A percentile compares a stretch with the other conserved stretches of the same genome.
phyloP scores from a whole-genome alignment of 1,139 yeast genomes.

The Kodamaea plutei region DNA sequence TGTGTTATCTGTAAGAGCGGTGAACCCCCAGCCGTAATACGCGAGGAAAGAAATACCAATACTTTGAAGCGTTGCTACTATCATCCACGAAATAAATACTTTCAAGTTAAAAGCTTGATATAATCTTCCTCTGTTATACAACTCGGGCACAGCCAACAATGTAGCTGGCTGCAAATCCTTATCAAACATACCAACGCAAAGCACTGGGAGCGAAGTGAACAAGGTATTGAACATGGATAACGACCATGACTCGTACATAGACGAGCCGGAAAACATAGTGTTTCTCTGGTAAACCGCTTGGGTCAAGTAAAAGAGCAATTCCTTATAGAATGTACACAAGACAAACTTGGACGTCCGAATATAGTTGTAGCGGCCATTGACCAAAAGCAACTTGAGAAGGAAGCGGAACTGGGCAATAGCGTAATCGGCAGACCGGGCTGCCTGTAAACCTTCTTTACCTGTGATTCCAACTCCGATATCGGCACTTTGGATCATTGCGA shows the following conservation, averaged over 20 bases:
- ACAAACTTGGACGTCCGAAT: constrained; percentile 89
- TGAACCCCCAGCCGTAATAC: constrained; percentile 64
- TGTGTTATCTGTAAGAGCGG: constrained; percentile 65
- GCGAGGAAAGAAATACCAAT: constrained; percentile 65
- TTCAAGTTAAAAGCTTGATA: constrained; percentile 71
- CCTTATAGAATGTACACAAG: constrained; percentile 92
- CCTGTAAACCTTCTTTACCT: constrained; percentile 95
- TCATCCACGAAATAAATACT: constrained; percentile 75
- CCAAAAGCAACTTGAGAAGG: constrained; percentile 73
- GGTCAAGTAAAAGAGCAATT: constrained; percentile 79
- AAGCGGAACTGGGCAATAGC: constrained; percentile 93
- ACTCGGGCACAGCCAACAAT: constrained; percentile 84
- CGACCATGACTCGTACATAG: constrained; percentile 94
- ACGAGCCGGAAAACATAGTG: constrained; percentile 88
- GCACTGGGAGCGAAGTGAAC: constrained; percentile 87
- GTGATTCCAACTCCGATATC: constrained; percentile 97
- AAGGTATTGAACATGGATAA: constrained; percentile 94
- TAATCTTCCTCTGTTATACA: constrained; percentile 73
- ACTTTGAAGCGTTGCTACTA: constrained; percentile 71
- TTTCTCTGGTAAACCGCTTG: constrained; percentile 85
- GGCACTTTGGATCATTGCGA: constrained; percentile 98
- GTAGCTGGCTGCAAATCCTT: constrained; percentile 88
- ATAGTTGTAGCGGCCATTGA: constrained; percentile 95
- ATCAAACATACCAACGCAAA: constrained; percentile 94
- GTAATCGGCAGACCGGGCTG: constrained; percentile 92